phyloP scores from a whole-genome alignment of 148 eudicot species.

The Chenopodium album region DNA sequence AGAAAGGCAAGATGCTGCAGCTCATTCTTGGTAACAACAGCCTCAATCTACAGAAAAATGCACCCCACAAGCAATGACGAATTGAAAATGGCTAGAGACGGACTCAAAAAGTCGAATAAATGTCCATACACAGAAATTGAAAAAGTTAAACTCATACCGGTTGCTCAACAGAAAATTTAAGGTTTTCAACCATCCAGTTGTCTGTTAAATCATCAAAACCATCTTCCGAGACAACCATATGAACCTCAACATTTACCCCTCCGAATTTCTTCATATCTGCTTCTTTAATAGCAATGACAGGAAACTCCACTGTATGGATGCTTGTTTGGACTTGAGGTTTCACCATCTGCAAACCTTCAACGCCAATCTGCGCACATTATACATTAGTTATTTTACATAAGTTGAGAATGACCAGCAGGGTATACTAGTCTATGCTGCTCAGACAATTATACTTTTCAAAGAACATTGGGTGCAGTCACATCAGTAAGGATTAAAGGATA shows the following conservation, averaged over 20 bases:
- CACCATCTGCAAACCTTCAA: conserved; percentile 76
- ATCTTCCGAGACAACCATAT: conserved; percentile 60
- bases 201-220: conserved; percentile 37
- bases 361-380: conserved; percentile 55
- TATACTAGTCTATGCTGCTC: background rate
- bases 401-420: background rate
- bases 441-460: background rate
- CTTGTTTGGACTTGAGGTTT: conserved; percentile 62
- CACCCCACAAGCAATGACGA: conserved; percentile 5
- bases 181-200: conserved; percentile 70
- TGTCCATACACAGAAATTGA: background rate
- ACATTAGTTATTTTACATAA: conserved; percentile 1
- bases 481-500: background rate
- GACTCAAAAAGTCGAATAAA: background rate
- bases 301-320: conserved; percentile 35
- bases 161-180: conserved; percentile 72
- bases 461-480: background rate
- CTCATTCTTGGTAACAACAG: conserved; percentile 87
- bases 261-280: conserved; percentile 42
- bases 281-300: conserved; percentile 33
- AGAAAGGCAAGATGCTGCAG: conserved; percentile 69
- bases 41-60: conserved; percentile 68
- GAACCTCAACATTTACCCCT: conserved; percentile 72
- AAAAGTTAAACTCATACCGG: conserved; percentile 51
- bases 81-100: background rate